Base-by-base conservation (phyloP, 2,329 filamentous ascomycete genomes). In the Fusarium oxysporum region DNA sequence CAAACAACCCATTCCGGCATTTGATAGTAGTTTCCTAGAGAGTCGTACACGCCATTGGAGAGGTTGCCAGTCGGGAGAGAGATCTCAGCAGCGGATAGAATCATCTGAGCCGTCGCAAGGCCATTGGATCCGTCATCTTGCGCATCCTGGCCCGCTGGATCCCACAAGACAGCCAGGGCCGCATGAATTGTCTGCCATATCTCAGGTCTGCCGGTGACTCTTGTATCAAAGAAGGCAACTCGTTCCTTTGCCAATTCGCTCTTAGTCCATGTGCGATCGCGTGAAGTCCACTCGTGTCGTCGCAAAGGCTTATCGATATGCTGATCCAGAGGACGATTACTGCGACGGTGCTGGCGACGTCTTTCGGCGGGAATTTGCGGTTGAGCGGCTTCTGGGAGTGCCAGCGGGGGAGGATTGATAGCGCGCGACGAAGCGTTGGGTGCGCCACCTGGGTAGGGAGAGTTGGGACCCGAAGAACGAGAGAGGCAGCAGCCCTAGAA, bases 151-250 rank as follows among this genome's bases (percentile, higher is more conserved):
- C 66, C 70, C 30, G 89, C 86, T 1, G 87, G 85, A 16, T 86
- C 86, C 83, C 92, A 92, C 69, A 97, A 80, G 11, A 93, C 84
- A 68, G 92, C 88, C 23, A 94, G 86, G 0, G 91, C 92, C 2
- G 90, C 85, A 50, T 88, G 87, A 19, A 98, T 81, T 1, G 93
- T 92, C 75, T 90, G 90, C 96, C 96, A 98, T 32, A 96, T 88
- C 81, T 97, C 93, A 8, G 87, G 78, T 8, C 90, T 87, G 5
- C 94, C 94, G 0, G 92, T 93, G 21, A 97, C 93, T 51, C 94
- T 86, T 3, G 95, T 98, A 69, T 98, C 95, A 82, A 97, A 98
- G 85, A 97, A 98, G 70, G 94, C 94, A 54, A 83, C 84, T 54
- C 96, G 89, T 82, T 97, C 93, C 37, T 86, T 86, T 65, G 90